A percentile compares a stretch with the other conserved stretches of the same genome.
Conservation (phyloP, 306 rosid species). For the Inga leiocalycina region DNA sequence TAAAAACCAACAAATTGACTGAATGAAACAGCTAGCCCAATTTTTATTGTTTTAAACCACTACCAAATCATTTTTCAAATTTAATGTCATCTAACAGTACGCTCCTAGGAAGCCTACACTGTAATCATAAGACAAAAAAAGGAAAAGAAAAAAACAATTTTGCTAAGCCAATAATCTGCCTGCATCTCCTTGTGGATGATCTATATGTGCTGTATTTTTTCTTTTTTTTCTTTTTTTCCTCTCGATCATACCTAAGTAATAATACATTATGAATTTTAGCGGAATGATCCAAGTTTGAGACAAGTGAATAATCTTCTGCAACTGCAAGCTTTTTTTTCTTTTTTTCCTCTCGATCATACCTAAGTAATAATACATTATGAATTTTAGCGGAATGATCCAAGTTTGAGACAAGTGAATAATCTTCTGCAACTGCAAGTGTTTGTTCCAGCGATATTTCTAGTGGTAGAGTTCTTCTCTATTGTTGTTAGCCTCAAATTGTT, state of each 20-base stretch:
- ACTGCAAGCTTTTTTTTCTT: background rate
- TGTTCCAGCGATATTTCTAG: constrained; percentile 33
- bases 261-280: constrained; percentile 26
- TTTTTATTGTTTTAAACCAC: background rate
- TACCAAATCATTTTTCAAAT: background rate
- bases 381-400: constrained; percentile 30
- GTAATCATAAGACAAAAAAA: background rate
- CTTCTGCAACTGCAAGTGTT: constrained; percentile 29
- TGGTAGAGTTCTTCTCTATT: constrained; percentile 41
- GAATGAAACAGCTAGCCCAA: no score
- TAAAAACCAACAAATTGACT: no score
- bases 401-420: constrained; percentile 27
- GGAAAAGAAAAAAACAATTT: background rate
- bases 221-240: no score
- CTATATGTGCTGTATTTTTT: background rate
- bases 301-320: constrained; percentile 31
- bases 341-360: no score
- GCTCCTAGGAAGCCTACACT: background rate
- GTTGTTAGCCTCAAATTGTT: constrained; percentile 47
- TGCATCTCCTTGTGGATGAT: background rate
- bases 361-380: background rate
- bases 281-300: constrained; percentile 20
- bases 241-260: background rate
- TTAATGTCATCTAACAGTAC: background rate
- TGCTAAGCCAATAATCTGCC: background rate